Percentiles rank a stretch among this genome's conserved stretches.
These are phyloP conservation scores for Nannizziopsis arthrosporioides DNA, from an alignment of 2,329 filamentous ascomycete species.

Conservation along the genomic window DNA sequence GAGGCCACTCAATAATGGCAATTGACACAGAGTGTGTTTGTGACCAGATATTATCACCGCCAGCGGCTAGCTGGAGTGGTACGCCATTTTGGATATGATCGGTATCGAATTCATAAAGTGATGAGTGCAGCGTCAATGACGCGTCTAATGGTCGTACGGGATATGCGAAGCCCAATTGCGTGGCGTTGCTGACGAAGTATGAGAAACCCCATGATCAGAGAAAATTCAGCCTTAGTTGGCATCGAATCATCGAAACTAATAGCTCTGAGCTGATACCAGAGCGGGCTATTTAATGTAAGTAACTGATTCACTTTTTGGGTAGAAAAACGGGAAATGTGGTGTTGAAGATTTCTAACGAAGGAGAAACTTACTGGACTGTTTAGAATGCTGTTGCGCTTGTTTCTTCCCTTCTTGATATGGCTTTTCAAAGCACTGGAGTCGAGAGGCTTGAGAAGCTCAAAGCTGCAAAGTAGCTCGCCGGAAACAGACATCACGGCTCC, in stretches of 20 bases:
- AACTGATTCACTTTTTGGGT: no score
- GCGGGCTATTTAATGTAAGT: conserved; percentile 26
- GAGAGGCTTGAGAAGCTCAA: conserved; percentile 89
- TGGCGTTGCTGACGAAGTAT: neutral
- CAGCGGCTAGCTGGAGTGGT: neutral
- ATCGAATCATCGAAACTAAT: conserved; percentile 19
- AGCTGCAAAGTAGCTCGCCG: conserved; percentile 83
- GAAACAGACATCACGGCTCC: conserved; percentile 98
- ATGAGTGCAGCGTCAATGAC: neutral
- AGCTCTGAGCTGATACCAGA: conserved; percentile 36
- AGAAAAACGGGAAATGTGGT: no score
- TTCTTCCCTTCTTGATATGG: conserved; percentile 96
- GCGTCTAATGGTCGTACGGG: neutral
- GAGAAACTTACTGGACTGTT: conserved; percentile 74
- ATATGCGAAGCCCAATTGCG: neutral
- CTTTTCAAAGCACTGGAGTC: conserved; percentile 94
- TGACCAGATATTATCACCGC: neutral
- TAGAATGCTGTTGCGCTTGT: conserved; percentile 86
- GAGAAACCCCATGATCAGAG: neutral
- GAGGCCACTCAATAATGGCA: no score
- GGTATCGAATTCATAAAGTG: neutral
- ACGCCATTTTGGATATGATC: neutral
- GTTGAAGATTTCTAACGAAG: no score
- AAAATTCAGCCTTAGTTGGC: neutral
- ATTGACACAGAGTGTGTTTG: neutral